Base-by-base conservation (phyloP, 2,329 filamentous ascomycete species). In the Aspergillus japonicus region DNA sequence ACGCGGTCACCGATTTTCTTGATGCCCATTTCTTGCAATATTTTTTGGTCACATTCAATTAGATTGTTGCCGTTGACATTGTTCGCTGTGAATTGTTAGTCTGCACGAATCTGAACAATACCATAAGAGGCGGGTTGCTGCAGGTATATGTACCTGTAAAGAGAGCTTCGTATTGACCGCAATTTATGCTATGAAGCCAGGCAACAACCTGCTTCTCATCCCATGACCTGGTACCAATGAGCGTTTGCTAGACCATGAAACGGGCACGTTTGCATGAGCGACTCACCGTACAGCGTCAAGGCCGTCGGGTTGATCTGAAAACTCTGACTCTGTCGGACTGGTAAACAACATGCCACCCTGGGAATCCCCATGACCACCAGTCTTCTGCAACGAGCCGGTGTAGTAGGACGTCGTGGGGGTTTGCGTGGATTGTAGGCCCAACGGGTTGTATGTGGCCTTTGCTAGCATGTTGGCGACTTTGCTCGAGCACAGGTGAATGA, bases 41-140 rank as follows among this genome's bases (percentile, higher is more conserved):
- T 92, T 58, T 92, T 89, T 81, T 96, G 96, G 77, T 99, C 95
- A 83, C 97, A 94, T 78, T 99, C 95, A 68, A 99, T 84, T 49
- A 99, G 82, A 73, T 96, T 97, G 79, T 97, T 92, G 70, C 95
- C 95, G 73, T 95, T 99, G 81, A 99, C 97, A 76, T 98, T 91
- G 75, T 99, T 96, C 73, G 88, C 83, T 86, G 39, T 6, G 62
- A 26, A 54, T 11, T 5, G 47, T 62, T 48, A 67, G 69, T 42
- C 47, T 39, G 26, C 14, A 21, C 12, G 21, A 19, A 55, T 56
- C 57, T 49, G 61, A 52, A 31, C 47, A 39, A n/a, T 21, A n/a
- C 48, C 21, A 21, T 39, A 31, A 14, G 21, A 23, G 5, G 21
- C 29, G n/a, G 50, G 5, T 24, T 21, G 14, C 31, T 24, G 24